Evolutionary conservation across 306 rosid genomes (phyloP), one percentile per base, ranked within the genome.

Genomic region (Quercus suber): DNA sequence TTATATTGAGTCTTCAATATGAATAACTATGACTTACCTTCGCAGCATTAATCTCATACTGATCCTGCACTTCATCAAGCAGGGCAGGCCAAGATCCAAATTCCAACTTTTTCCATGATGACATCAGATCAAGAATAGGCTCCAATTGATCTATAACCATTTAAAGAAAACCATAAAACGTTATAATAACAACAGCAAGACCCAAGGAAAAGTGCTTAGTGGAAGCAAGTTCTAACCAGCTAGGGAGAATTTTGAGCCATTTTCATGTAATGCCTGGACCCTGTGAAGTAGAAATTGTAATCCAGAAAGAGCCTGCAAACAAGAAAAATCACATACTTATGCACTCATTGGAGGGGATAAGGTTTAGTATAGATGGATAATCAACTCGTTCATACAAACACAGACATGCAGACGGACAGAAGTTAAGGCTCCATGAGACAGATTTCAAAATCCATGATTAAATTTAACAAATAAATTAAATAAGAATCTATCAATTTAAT

Each of bases 101-200:
- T 85, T 95, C 99, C 73, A 95, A 71, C 86, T 81, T 85, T 77
- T 89, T 90, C 99, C 97, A 95, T 6, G 84, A 85, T n/a, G 86
- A 81, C 84, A 88, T 81, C 76, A 95, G 83, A 68, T 61, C 83
- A 73, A 55, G 35, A 78, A 95, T 70, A 71, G 89, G 73, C 45
- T 87, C 89, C 73, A 95, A 71, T 84, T 89, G 90, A 76, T 78
- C 98, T 92, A 75, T 74, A 86, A 75, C 65, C 82, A 79, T 69
- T 71, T 60, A 55, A 56, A 78, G 69, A 77, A 65, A 67, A 71
- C 83, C 75, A 57, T 71, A 67, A 68, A 81, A 6, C 43, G 43
- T 19, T 58, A n/a, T 58, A n/a, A 59, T 23, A 27, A 82, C 10
- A 74, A 5, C 56, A 73, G 41, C 69, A 13, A 71, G 19, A 12